Conservation (phyloP, 305 asterid species). For the Lippia alba region DNA sequence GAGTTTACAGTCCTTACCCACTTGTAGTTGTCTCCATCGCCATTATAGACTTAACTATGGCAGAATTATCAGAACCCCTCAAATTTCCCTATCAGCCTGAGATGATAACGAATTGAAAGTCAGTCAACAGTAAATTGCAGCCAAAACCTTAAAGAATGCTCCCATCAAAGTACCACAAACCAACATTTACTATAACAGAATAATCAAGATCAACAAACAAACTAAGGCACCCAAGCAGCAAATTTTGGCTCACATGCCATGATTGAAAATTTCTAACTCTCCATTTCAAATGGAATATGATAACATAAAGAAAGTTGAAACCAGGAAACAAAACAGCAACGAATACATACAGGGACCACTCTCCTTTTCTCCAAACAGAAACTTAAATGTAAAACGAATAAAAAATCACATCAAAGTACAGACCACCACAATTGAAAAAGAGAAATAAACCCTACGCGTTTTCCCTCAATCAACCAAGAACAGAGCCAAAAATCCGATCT, state of each 20-base stretch:
- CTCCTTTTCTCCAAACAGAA: conserved; percentile 7
- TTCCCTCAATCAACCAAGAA: conserved; percentile 18
- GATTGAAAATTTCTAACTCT: neutral
- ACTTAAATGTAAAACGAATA: neutral
- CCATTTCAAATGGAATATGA: neutral
- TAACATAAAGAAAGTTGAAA: conserved; percentile 1
- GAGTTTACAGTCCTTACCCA: conserved; percentile 40
- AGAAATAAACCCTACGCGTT: neutral
- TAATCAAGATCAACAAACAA: too few relatives aligned
- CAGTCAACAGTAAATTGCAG: conserved; percentile 7
- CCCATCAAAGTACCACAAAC: neutral
- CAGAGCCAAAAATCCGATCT: conserved; percentile 2
- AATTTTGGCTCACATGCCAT: neutral
- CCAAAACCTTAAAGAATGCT: neutral
- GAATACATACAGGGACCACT: neutral
- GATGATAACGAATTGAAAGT: conserved; percentile 1
- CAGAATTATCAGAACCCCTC: conserved; percentile 42
- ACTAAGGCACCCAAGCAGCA: neutral
- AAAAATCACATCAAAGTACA: neutral
- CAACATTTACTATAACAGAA: neutral
- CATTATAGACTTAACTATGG: conserved; percentile 38
- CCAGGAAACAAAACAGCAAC: neutral
- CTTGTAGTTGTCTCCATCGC: conserved; percentile 41
- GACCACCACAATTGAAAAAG: neutral
- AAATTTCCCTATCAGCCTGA: conserved; percentile 24